These are phyloP conservation scores for Musa beccarii DNA, from an alignment of 176 grass and related monocot species.

Conservation along the genomic window DNA sequence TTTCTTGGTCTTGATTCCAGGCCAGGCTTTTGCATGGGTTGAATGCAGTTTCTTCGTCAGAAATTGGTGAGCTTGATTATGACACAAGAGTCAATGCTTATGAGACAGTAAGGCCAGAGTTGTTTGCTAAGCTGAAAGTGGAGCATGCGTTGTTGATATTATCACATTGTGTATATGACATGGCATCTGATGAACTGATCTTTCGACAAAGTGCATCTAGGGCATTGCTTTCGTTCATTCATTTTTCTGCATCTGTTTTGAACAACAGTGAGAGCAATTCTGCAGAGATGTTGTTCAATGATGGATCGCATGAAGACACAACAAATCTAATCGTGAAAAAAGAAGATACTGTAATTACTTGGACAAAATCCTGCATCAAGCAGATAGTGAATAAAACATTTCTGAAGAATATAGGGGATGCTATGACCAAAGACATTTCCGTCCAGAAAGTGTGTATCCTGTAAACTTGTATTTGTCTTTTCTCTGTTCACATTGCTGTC, in stretches of 20 bases:
- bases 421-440: constrained; percentile 74
- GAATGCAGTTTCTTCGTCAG: constrained; percentile 77
- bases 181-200: constrained; percentile 81
- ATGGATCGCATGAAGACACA: neutral
- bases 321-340: neutral
- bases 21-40: constrained; percentile 59
- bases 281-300: constrained; percentile 6
- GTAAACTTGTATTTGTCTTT: constrained; percentile 11
- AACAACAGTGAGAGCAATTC: constrained; percentile 32
- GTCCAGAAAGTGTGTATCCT: constrained; percentile 53
- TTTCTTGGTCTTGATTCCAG: constrained; percentile 30
- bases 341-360: constrained; percentile 26
- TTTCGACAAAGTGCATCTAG: constrained; percentile 87
- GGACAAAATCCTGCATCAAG: constrained; percentile 50
- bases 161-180: constrained; percentile 84
- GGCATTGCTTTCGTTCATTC: constrained; percentile 64
- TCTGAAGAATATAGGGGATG: constrained; percentile 67
- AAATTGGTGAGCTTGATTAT: constrained; percentile 80
- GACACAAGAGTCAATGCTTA: constrained; percentile 60
- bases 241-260: constrained; percentile 50
- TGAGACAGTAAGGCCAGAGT: constrained; percentile 34
- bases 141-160: constrained; percentile 64
- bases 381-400: constrained; percentile 65
- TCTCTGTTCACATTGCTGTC: neutral
- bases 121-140: constrained; percentile 55